Evolutionary conservation across 2,329 filamentous ascomycete species (phyloP).

Genomic region (Cryphonectria carpinicola): DNA sequence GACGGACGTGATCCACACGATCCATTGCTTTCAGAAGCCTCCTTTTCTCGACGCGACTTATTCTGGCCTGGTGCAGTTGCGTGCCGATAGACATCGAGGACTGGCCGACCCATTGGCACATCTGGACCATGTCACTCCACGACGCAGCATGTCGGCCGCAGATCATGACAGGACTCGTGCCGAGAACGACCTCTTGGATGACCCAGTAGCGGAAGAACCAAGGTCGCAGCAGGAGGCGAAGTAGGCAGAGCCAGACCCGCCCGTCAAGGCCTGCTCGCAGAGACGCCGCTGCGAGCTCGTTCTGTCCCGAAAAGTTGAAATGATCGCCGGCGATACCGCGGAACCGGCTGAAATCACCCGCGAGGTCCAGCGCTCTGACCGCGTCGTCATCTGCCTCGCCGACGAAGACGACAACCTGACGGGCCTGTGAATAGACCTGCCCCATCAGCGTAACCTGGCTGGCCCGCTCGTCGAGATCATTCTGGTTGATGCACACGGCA

Average conservation of each 20-base stretch:
- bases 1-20: not conserved
- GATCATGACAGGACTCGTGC: slow-evolving; percentile 3
- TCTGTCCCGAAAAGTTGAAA: not conserved
- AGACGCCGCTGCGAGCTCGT: not conserved
- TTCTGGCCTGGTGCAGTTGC: not conserved
- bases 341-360: not conserved
- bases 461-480: slow-evolving; percentile 13
- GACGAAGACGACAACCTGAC: slow-evolving; percentile 15
- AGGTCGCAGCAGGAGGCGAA: slow-evolving; percentile 25
- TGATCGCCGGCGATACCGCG: not conserved
- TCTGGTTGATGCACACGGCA: slow-evolving; percentile 23
- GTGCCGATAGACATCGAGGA: not conserved
- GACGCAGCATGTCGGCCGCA: slow-evolving; percentile 9
- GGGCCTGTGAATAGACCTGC: slow-evolving; percentile 12
- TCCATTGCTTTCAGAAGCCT: not conserved
- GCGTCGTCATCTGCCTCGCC: slow-evolving; percentile 18
- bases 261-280: not conserved
- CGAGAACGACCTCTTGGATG: slow-evolving; percentile 29
- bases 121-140: not conserved
- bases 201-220: slow-evolving; percentile 31
- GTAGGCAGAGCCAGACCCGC: slow-evolving; percentile 24
- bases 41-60: not conserved
- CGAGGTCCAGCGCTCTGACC: not conserved
- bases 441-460: slow-evolving; percentile 21
- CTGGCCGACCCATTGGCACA: not conserved